Conservation (phyloP, 2,329 filamentous ascomycete genomes). For the Curvularia hawaiiensis region DNA sequence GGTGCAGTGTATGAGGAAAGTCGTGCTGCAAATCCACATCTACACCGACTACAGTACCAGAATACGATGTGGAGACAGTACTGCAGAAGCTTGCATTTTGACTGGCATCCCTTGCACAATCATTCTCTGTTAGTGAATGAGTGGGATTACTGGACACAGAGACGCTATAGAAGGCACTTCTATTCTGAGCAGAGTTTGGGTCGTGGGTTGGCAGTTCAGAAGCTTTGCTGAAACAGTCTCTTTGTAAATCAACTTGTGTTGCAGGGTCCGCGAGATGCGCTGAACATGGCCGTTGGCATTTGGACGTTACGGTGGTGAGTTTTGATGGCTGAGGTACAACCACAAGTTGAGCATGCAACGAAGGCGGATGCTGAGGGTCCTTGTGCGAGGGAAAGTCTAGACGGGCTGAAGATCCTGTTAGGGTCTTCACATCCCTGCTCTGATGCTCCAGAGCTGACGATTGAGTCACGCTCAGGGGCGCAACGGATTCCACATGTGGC, state of each 20-base stretch:
- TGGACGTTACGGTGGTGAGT: conserved; percentile 18
- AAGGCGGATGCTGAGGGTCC: conserved; percentile 2
- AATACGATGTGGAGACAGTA: conserved; percentile 43
- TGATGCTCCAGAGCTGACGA: conserved; percentile 13
- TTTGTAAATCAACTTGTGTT: conserved; percentile 28
- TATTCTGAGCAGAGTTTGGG: conserved; percentile 28
- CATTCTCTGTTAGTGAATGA: conserved; percentile 25
- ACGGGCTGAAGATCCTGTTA: conserved; percentile 15
- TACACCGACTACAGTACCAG: conserved; percentile 42
- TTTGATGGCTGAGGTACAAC: conserved; percentile 18
- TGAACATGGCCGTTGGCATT: conserved; percentile 22
- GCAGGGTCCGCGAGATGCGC: conserved; percentile 24
- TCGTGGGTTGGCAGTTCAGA: conserved; percentile 21
- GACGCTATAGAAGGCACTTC: conserved; percentile 31
- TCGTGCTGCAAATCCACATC: conserved; percentile 42
- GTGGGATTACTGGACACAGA: conserved; percentile 23
- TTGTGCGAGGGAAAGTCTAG: conserved; percentile 5
- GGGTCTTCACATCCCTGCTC: conserved; percentile 19
- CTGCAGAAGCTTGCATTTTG: conserved; percentile 42
- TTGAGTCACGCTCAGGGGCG: conserved; percentile 4
- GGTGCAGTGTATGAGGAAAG: conserved; percentile 13
- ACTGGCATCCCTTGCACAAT: conserved; percentile 25
- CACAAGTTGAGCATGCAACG: conserved; percentile 8
- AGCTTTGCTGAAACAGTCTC: conserved; percentile 17
- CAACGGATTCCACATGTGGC: conserved; percentile 1